A percentile compares a stretch with the other conserved stretches of the same genome.
Conservation (phyloP, 129 eudicot genomes). For the Ambrosia trifida region DNA sequence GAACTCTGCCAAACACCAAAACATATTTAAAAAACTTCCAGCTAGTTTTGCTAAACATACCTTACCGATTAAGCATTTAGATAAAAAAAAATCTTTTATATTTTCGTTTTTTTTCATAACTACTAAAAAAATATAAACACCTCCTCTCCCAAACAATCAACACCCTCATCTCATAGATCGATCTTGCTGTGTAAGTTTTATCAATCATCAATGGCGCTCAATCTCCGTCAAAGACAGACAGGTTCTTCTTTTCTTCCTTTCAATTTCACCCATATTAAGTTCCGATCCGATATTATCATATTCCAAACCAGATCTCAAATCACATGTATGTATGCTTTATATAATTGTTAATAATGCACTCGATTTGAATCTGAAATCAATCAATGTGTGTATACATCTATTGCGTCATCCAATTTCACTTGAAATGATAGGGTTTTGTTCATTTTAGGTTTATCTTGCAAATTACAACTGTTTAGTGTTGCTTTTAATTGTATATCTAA, state of each 20-base stretch:
- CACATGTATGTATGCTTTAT: not conserved
- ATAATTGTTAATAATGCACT: not conserved
- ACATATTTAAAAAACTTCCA: too few relatives aligned
- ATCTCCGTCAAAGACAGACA: conserved; percentile 89
- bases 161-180: conserved; percentile 8
- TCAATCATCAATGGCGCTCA: conserved; percentile 79
- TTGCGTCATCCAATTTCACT: conserved; percentile 25
- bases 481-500: too few relatives aligned
- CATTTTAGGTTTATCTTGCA: conserved; percentile 7
- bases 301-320: conserved; percentile 12
- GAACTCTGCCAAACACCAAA: too few relatives aligned
- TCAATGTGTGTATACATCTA: conserved; percentile 9
- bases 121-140: not conserved
- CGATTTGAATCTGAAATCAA: conserved; percentile 14
- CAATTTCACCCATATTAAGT: conserved; percentile 7
- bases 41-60: too few relatives aligned
- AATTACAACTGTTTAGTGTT: not conserved
- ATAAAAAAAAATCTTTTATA: too few relatives aligned
- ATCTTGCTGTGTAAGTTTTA: conserved; percentile 13
- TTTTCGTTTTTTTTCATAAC: too few relatives aligned
- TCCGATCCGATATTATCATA: not conserved
- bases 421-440: not conserved
- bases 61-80: too few relatives aligned
- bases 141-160: not conserved
- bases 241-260: conserved; percentile 44